phyloP scores from a whole-genome alignment of 1,284 basidiomycete species.

The Malassezia vespertilionis region DNA sequence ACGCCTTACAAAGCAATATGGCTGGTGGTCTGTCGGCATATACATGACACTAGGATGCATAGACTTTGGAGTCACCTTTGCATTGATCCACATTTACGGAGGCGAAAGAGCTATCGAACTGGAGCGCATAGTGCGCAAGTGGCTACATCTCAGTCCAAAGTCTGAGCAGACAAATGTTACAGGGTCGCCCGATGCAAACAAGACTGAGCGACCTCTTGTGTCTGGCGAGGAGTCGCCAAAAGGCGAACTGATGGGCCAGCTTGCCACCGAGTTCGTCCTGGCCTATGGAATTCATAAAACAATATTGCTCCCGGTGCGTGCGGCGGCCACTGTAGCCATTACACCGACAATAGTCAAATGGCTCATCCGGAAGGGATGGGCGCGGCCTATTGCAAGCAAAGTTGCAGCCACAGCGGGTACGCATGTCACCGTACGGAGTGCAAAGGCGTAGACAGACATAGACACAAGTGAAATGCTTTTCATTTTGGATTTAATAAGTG shows the following conservation, averaged over 20 bases:
- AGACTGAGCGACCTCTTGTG: neutral
- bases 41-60: slow-evolving; percentile 30
- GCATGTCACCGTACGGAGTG: too few relatives aligned
- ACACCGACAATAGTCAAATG: slow-evolving; percentile 66
- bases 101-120: slow-evolving; percentile 73
- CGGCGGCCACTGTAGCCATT: slow-evolving; percentile 75
- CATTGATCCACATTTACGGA: slow-evolving; percentile 72
- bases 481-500: slow-evolving; percentile 9
- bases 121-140: slow-evolving; percentile 53
- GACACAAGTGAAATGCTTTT: neutral
- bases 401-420: neutral
- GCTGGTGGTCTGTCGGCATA: slow-evolving; percentile 45
- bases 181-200: neutral
- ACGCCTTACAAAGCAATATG: slow-evolving; percentile 36
- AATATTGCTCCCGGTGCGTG: slow-evolving; percentile 72
- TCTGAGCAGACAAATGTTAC: slow-evolving; percentile 10
- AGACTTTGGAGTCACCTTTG: slow-evolving; percentile 58
- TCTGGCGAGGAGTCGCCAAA: slow-evolving; percentile 1
- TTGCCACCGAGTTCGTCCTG: slow-evolving; percentile 81
- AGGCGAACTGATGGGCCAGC: slow-evolving; percentile 7
- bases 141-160: slow-evolving; percentile 36
- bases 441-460: neutral
- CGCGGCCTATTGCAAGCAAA: slow-evolving; percentile 18
- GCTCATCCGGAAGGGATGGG: slow-evolving; percentile 36
- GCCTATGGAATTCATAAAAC: slow-evolving; percentile 97